Evolutionary conservation across 176 grass and related monocot species (phyloP).

Genomic region (Phyllostachys edulis): DNA sequence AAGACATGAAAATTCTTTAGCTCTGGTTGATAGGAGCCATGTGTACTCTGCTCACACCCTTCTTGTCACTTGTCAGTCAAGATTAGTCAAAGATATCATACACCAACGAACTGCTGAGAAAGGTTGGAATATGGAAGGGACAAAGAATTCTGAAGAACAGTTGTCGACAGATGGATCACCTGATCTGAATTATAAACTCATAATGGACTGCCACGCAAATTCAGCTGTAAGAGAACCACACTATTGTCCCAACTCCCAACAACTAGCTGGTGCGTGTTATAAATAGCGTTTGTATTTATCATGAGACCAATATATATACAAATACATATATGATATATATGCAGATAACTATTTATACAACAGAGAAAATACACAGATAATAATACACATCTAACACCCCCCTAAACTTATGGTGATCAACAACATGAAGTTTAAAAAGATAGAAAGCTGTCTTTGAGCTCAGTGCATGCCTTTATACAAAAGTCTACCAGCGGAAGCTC

Average conservation of each 20-base stretch:
- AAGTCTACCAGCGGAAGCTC: no score
- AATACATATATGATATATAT: no score
- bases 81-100: constrained; percentile 30
- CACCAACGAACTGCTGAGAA: background rate
- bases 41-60: background rate
- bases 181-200: background rate
- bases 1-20: background rate
- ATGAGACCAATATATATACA: no score
- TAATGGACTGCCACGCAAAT: background rate
- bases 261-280: background rate
- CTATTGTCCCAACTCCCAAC: background rate
- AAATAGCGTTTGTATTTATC: no score
- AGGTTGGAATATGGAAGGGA: background rate
- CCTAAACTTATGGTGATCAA: no score
- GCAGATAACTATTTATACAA: no score
- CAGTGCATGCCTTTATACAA: no score
- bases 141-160: background rate
- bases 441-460: no score
- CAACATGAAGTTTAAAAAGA: no score
- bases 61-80: constrained; percentile 16
- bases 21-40: constrained; percentile 6
- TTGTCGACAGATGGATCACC: background rate
- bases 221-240: background rate
- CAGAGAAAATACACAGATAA: no score
- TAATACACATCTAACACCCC: no score